A percentile compares a stretch with the other conserved stretches of the same genome.
These are phyloP conservation scores for Solanum chaucha DNA, from an alignment of 257 asterid species.

Conservation along the genomic window DNA sequence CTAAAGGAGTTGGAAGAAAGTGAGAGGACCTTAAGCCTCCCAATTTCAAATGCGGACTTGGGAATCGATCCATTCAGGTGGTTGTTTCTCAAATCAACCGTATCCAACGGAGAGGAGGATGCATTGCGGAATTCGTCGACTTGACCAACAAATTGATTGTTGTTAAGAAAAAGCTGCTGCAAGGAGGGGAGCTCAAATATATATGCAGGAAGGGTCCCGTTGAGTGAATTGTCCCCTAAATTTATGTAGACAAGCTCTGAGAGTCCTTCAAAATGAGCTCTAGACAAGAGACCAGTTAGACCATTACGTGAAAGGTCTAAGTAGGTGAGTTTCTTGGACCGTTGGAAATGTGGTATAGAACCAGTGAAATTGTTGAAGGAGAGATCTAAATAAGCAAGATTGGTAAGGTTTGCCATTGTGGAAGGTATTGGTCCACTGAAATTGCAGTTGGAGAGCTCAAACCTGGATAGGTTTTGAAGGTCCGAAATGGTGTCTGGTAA, in stretches of 20 bases:
- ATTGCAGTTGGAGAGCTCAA: not conserved
- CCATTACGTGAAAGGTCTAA: conserved; percentile 9
- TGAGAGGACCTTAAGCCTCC: conserved; percentile 3
- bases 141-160: conserved; percentile 16
- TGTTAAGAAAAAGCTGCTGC: conserved; percentile 14
- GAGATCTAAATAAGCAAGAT: conserved; percentile 20
- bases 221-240: conserved; percentile 11
- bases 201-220: conserved; percentile 12
- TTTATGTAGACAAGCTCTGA: conserved; percentile 5
- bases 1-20: conserved; percentile 24
- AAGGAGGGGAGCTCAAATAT: conserved; percentile 26
- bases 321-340: conserved; percentile 10
- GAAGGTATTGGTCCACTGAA: conserved; percentile 27
- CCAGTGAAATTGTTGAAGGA: conserved; percentile 22
- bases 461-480: no score
- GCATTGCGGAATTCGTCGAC: not conserved
- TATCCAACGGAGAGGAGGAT: not conserved
- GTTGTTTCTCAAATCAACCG: conserved; percentile 12
- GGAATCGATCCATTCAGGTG: conserved; percentile 18
- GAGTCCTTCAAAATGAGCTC: conserved; percentile 15
- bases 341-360: conserved; percentile 13
- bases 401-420: conserved; percentile 8
- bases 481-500: no score
- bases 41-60: conserved; percentile 6
- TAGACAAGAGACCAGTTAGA: conserved; percentile 18